Evolutionary conservation across 2,329 filamentous ascomycete genomes (phyloP).

Genomic region (Monosporascus sp.): DNA sequence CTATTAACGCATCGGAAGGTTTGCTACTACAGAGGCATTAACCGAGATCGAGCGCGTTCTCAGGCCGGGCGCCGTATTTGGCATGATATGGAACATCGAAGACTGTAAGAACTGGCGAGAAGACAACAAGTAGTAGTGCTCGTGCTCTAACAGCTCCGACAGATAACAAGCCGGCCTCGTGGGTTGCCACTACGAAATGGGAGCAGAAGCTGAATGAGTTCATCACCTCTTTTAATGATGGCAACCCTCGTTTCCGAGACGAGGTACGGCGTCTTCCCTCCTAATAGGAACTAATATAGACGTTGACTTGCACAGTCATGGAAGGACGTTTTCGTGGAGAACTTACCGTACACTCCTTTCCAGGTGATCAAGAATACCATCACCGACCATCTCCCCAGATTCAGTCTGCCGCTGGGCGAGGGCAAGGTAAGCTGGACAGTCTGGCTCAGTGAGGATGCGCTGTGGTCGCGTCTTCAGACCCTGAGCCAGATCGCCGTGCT

Average conservation of each 20-base stretch:
- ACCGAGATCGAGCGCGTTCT: constrained; percentile 63
- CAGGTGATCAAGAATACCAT: constrained; percentile 41
- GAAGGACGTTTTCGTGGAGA: constrained; percentile 58
- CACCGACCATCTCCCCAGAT: constrained; percentile 37
- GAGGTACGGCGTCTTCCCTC: constrained; percentile 17
- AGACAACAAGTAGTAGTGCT: background rate
- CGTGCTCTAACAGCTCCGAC: constrained; percentile 10
- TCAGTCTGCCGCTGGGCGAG: constrained; percentile 57
- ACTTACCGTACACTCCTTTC: constrained; percentile 47
- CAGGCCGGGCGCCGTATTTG: constrained; percentile 53
- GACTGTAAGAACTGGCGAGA: constrained; percentile 47
- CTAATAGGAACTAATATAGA: background rate
- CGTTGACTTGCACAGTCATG: constrained; percentile 34
- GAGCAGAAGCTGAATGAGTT: constrained; percentile 57
- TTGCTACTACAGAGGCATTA: constrained; percentile 57
- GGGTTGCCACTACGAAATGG: constrained; percentile 53
- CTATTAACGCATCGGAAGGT: constrained; percentile 40
- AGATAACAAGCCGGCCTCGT: constrained; percentile 60
- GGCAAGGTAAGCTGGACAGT: constrained; percentile 51
- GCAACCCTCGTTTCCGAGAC: constrained; percentile 60
- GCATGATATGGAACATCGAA: constrained; percentile 69
- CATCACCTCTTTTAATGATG: constrained; percentile 49
- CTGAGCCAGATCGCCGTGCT: constrained; percentile 63
- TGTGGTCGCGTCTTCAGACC: constrained; percentile 61
- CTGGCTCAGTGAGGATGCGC: constrained; percentile 50